Evolutionary conservation across 768 basidiomycete genomes (phyloP).

Genomic region (Filobasidium floriforme): DNA sequence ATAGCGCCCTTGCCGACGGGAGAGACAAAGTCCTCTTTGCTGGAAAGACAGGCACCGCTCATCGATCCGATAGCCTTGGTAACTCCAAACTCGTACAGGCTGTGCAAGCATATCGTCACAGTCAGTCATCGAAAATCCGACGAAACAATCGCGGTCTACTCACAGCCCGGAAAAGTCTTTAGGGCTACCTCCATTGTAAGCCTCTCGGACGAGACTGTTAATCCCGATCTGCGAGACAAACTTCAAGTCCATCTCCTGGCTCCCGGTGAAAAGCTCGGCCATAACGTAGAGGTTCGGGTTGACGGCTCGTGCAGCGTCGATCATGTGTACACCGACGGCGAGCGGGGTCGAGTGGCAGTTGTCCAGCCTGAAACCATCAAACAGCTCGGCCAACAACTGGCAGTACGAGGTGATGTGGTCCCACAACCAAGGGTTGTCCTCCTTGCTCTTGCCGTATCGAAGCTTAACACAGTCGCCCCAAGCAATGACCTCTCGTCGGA

Average conservation of each 20-base stretch:
- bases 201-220: conserved; percentile 88
- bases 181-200: conserved; percentile 72
- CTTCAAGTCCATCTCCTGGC: conserved; percentile 80
- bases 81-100: conserved; percentile 76
- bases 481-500: conserved; percentile 90
- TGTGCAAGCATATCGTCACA: conserved; percentile 12
- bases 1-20: conserved; percentile 74
- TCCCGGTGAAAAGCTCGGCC: conserved; percentile 94
- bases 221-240: conserved; percentile 89
- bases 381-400: conserved; percentile 65
- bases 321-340: conserved; percentile 87
- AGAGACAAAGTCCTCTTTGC: conserved; percentile 65
- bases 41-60: conserved; percentile 78
- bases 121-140: conserved; percentile 22
- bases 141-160: background rate
- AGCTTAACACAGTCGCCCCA: conserved; percentile 99
- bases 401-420: conserved; percentile 80
- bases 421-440: conserved; percentile 92
- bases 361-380: conserved; percentile 95
- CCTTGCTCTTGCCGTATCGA: conserved; percentile 73
- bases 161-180: conserved; percentile 76
- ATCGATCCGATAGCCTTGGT: conserved; percentile 95
- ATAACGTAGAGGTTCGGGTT: conserved; percentile 93
- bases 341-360: conserved; percentile 97
- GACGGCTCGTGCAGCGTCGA: conserved; percentile 78